Evolutionary conservation across 768 basidiomycete species (phyloP).

Genomic region (Lactarius evosmus): DNA sequence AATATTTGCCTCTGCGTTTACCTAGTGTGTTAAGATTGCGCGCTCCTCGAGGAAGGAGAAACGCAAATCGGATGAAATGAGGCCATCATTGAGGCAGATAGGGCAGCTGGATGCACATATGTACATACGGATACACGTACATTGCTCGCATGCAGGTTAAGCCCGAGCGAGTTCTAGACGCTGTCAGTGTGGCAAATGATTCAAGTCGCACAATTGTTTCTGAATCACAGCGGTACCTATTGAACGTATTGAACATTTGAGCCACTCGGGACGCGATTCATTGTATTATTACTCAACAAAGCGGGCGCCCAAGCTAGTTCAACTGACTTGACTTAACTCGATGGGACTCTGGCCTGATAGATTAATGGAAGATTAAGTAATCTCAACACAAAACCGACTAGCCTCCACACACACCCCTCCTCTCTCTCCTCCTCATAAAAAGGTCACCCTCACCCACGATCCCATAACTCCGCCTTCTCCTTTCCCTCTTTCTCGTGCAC

Average conservation of each 20-base stretch:
- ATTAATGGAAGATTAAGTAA: conserved; percentile 16
- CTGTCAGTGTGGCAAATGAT: neutral
- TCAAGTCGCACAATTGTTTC: neutral
- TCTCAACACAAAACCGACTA: neutral
- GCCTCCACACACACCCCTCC: neutral
- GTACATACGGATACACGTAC: conserved; percentile 19
- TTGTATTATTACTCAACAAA: neutral
- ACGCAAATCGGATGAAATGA: conserved; percentile 2
- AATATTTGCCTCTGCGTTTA: conserved; percentile 1
- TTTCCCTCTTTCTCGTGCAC: neutral
- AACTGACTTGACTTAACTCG: neutral
- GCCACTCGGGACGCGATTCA: neutral
- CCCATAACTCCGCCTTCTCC: neutral
- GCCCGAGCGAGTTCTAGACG: neutral
- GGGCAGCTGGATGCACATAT: conserved; percentile 16
- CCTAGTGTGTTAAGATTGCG: neutral
- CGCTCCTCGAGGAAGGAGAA: conserved; percentile 18
- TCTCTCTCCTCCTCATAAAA: neutral
- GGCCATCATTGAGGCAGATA: neutral
- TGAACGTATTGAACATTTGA: too few species aligned
- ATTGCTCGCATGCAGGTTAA: conserved; percentile 1
- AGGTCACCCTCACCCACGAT: neutral
- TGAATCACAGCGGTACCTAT: too few species aligned
- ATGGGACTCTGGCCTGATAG: neutral
- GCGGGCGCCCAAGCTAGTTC: neutral